Base-by-base conservation (phyloP, 805 yeast genomes). In the Cyberlindnera meyerae region DNA sequence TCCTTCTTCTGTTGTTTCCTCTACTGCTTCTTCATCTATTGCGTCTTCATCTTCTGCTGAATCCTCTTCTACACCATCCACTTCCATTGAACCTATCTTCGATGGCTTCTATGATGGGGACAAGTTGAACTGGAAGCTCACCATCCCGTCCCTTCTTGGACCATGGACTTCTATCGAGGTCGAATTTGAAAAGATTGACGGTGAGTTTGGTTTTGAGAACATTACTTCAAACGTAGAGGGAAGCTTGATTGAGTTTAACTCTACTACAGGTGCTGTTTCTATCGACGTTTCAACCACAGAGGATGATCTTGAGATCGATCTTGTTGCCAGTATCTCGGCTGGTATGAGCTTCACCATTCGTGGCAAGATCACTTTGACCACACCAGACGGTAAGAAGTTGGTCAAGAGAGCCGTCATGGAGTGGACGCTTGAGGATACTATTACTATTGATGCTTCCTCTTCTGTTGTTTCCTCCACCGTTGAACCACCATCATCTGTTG, bases 381-480 rank as follows among this genome's bases (percentile, higher is more conserved):
- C 29, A 7, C 29, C 16, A 14, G 29, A 27, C 11, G 11, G 13
- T 5, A n/a, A 15, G 18, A 24, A n/a, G 11, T 11, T 24, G 12
- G n/a, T 24, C 14, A 27, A 27, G 11, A 29, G 38, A 34, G 38
- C 29, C 5, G 38, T 22, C 18, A 11, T 12, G 22, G 20, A 27
- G n/a, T 24, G 3, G 21, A 33, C 24, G 13, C 17, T 31, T 15
- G 24, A 11, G 11, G 18, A 27, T 14, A 29, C 39, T 7, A 31
- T 30, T 15, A 21, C 31, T 24, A 9, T 14, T 9, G 27, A 11
- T 24, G 11, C 27, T 24, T 11, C 27, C 13, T 9, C 30, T 27
- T 7, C 30, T 13, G 18, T 17, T 27, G 8, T 8, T 11, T 27
- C 18, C 8, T 26, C 28, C 13, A 8, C 13, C 12, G 15, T 13